These are phyloP conservation scores for Mycothermus thermophilus DNA, from an alignment of 495 filamentous ascomycete species.

Conservation along the genomic window DNA sequence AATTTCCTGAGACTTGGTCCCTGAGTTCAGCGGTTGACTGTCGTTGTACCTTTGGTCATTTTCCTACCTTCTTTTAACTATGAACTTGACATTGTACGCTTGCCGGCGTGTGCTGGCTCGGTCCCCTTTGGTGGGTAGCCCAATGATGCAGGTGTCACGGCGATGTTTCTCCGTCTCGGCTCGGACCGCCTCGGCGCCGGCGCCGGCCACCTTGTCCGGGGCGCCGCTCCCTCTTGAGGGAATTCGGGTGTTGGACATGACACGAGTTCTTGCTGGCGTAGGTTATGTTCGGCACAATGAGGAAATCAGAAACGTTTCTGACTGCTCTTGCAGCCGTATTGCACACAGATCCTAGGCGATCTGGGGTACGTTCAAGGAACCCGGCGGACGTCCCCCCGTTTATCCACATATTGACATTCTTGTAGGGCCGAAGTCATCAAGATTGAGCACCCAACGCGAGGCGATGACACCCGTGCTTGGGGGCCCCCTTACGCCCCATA, in stretches of 20 bases:
- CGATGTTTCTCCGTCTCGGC: constrained; percentile 8
- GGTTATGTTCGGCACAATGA: constrained; percentile 25
- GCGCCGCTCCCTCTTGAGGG: constrained; percentile 57
- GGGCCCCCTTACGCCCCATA: constrained; percentile 87
- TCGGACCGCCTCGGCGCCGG: constrained; percentile 6
- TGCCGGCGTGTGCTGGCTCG: constrained; percentile 4
- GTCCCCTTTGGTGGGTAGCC: too few species aligned
- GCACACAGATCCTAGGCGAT: constrained; percentile 93
- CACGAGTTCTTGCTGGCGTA: constrained; percentile 87
- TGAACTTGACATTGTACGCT: too few species aligned
- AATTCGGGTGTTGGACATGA: constrained; percentile 88
- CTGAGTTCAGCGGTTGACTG: too few species aligned
- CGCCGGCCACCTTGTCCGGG: too few species aligned
- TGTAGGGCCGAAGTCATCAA: constrained; percentile 89
- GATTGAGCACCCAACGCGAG: constrained; percentile 79
- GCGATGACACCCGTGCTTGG: constrained; percentile 94
- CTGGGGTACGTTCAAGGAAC: constrained; percentile 53
- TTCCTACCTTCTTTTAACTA: too few species aligned
- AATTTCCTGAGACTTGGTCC: too few species aligned
- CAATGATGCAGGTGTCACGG: neutral
- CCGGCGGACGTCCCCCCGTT: too few species aligned
- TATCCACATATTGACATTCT: constrained; percentile 14
- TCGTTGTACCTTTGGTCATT: too few species aligned
- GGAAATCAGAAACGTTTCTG: too few species aligned
- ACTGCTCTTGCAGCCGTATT: constrained; percentile 58